phyloP scores from a whole-genome alignment of 2,329 filamentous ascomycete species.

The Neoascochyta sp. region DNA sequence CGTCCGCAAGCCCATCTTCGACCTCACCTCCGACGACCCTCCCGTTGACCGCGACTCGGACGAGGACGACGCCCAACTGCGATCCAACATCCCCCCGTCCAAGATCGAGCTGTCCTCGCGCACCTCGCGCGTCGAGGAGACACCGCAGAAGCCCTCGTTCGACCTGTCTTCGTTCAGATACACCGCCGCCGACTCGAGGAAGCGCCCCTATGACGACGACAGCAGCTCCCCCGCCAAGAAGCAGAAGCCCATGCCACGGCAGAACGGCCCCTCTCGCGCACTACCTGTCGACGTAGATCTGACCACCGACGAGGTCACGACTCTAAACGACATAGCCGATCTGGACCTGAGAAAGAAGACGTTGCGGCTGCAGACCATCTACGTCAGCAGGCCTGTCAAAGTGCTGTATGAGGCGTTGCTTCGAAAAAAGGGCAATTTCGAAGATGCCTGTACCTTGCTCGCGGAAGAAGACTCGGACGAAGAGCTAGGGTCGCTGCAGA shows the following conservation, averaged over 20 bases:
- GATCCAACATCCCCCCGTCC: slow-evolving; percentile 59
- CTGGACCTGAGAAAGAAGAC: slow-evolving; percentile 50
- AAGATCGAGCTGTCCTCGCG: slow-evolving; percentile 44
- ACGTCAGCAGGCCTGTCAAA: slow-evolving; percentile 46
- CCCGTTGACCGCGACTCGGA: slow-evolving; percentile 48
- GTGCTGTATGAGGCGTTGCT: slow-evolving; percentile 51
- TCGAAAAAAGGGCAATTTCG: slow-evolving; percentile 50
- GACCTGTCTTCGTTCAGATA: slow-evolving; percentile 28
- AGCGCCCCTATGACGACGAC: slow-evolving; percentile 23
- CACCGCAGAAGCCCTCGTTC: slow-evolving; percentile 31
- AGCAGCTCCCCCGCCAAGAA: slow-evolving; percentile 23
- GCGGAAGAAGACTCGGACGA: slow-evolving; percentile 29
- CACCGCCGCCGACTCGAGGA: slow-evolving; percentile 17
- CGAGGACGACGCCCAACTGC: slow-evolving; percentile 39
- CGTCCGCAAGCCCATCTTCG: slow-evolving; percentile 39
- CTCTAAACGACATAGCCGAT: slow-evolving; percentile 42
- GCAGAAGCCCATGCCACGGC: slow-evolving; percentile 18
- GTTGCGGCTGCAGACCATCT: slow-evolving; percentile 49
- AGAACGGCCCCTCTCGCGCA: slow-evolving; percentile 34
- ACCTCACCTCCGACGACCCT: slow-evolving; percentile 45
- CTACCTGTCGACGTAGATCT: slow-evolving; percentile 33
- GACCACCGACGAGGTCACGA: slow-evolving; percentile 15
- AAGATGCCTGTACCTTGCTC: slow-evolving; percentile 46
- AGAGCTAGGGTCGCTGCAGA: slow-evolving; percentile 29
- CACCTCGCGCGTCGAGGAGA: slow-evolving; percentile 30